These are phyloP conservation scores for Astragalus membranaceus DNA, from an alignment of 306 rosid species.

Conservation along the genomic window DNA sequence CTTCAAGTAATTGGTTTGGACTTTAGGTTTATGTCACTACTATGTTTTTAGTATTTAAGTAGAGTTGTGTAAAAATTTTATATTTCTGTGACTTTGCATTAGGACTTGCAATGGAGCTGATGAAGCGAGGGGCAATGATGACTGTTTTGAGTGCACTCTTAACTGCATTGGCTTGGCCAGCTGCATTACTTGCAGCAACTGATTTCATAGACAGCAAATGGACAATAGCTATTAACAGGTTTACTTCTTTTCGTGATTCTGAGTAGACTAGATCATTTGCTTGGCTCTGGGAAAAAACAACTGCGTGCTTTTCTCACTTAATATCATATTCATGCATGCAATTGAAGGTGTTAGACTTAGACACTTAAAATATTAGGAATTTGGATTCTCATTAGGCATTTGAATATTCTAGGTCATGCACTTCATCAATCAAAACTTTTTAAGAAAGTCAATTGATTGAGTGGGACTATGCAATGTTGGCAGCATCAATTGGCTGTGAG, in stretches of 20 bases:
- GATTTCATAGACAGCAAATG: slow-evolving; percentile 68
- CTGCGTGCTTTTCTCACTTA: not conserved
- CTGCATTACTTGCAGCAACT: slow-evolving; percentile 51
- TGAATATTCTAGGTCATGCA: too few relatives aligned
- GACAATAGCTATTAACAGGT: slow-evolving; percentile 70
- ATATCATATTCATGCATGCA: slow-evolving; percentile 7
- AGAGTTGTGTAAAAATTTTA: slow-evolving; percentile 5
- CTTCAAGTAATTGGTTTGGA: slow-evolving; percentile 47
- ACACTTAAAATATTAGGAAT: not conserved
- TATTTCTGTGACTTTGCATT: slow-evolving; percentile 17
- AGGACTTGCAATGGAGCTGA: slow-evolving; percentile 57
- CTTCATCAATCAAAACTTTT: too few relatives aligned
- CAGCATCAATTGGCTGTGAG: too few relatives aligned
- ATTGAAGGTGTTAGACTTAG: not conserved
- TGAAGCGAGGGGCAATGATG: slow-evolving; percentile 78
- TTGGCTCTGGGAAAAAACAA: not conserved
- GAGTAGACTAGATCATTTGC: not conserved
- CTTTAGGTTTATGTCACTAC: not conserved
- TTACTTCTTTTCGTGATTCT: slow-evolving; percentile 18
- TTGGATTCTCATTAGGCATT: not conserved
- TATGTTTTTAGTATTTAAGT: not conserved
- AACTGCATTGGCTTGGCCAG: slow-evolving; percentile 67
- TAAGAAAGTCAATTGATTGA: too few relatives aligned
- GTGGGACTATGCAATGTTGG: too few relatives aligned
- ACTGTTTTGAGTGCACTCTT: slow-evolving; percentile 58